phyloP scores from a whole-genome alignment of 768 basidiomycete genomes.

The Symmetrospora coprosmae region DNA sequence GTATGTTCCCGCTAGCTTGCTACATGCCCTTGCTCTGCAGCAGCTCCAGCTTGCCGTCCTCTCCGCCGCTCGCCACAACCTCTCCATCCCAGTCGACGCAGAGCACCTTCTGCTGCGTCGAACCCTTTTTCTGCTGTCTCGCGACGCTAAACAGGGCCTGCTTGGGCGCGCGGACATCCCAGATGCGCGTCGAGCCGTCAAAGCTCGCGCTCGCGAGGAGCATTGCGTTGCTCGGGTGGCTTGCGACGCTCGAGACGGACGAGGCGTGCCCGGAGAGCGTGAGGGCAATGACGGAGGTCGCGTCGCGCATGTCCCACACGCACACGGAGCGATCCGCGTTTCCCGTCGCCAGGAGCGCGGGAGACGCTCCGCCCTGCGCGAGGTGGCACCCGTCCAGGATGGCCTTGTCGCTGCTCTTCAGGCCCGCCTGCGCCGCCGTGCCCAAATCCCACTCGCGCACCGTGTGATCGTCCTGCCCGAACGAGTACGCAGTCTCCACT shows the following conservation, averaged over 20 bases:
- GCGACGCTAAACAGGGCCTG: slow-evolving; percentile 39
- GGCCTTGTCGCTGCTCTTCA: slow-evolving; percentile 40
- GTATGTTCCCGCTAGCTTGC: too few relatives aligned
- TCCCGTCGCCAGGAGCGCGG: slow-evolving; percentile 37
- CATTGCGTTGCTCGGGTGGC: slow-evolving; percentile 39
- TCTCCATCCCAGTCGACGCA: slow-evolving; percentile 41
- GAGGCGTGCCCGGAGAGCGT: slow-evolving; percentile 37
- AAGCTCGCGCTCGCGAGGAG: slow-evolving; percentile 39
- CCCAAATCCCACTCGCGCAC: slow-evolving; percentile 78
- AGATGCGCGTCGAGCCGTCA: slow-evolving; percentile 39
- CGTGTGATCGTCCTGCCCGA: slow-evolving; percentile 71
- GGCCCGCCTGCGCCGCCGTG: slow-evolving; percentile 41
- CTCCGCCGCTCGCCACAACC: slow-evolving; percentile 40
- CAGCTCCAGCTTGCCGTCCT: slow-evolving; percentile 38
- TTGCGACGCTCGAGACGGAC: slow-evolving; percentile 37
- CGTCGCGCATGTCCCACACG: slow-evolving; percentile 40
- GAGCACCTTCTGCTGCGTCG: slow-evolving; percentile 38
- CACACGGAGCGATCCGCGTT: slow-evolving; percentile 40
- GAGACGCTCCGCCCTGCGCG: slow-evolving; percentile 18
- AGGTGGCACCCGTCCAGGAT: slow-evolving; percentile 39
- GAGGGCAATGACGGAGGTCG: slow-evolving; percentile 38
- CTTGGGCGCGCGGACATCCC: slow-evolving; percentile 42
- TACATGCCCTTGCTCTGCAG: slow-evolving; percentile 15
- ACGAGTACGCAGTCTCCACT: slow-evolving; percentile 49
- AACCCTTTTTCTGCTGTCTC: slow-evolving; percentile 34